These are phyloP conservation scores for Zygoascus flipseniorum DNA, from an alignment of 805 yeast genomes.

Conservation along the genomic window DNA sequence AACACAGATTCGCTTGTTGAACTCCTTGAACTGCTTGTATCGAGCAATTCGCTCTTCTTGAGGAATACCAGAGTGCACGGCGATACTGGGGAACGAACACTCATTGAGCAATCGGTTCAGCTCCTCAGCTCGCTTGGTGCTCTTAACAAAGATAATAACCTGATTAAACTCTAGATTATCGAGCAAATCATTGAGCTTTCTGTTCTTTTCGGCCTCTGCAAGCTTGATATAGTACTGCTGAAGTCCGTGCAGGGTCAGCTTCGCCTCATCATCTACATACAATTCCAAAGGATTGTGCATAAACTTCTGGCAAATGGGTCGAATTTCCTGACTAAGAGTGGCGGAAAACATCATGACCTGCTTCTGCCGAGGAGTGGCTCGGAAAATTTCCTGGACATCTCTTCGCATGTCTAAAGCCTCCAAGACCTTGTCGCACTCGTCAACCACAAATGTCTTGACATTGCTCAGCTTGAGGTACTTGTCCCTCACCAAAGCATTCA, in stretches of 20 bases:
- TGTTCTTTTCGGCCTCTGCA: conserved; percentile 86
- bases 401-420: conserved; percentile 92
- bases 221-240: conserved; percentile 93
- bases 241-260: conserved; percentile 93
- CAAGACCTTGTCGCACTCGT: conserved; percentile 97
- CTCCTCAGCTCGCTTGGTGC: conserved; percentile 86
- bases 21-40: conserved; percentile 93
- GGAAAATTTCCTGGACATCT: conserved; percentile 96
- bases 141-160: conserved; percentile 91
- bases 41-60: conserved; percentile 98
- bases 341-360: conserved; percentile 99
- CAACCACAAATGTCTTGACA: conserved; percentile 90
- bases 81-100: conserved; percentile 93
- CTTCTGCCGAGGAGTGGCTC: conserved; percentile 95
- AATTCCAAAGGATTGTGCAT: conserved; percentile 97
- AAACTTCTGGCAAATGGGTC: conserved; percentile 95
- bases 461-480: conserved; percentile 78
- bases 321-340: conserved; percentile 85
- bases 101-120: conserved; percentile 81
- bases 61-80: conserved; percentile 89
- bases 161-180: conserved; percentile 96
- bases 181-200: conserved; percentile 81
- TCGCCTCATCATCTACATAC: conserved; percentile 95
- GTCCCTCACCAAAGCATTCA: conserved; percentile 88
- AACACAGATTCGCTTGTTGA: conserved; percentile 97